phyloP scores from a whole-genome alignment of 2,329 filamentous ascomycete genomes.

The Chaetomium globosum region DNA sequence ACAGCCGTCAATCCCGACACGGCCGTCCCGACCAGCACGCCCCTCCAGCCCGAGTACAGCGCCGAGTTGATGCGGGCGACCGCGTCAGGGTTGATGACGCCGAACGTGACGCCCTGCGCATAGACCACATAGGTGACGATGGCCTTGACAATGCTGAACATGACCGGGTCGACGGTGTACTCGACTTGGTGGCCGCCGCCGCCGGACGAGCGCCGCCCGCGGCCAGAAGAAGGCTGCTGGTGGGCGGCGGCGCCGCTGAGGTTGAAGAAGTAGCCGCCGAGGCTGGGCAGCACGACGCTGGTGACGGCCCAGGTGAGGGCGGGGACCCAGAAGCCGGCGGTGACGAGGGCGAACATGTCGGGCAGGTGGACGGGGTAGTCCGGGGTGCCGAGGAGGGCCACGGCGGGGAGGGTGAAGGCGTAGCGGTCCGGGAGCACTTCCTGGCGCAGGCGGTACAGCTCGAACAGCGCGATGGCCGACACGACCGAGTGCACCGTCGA shows the following conservation, averaged over 20 bases:
- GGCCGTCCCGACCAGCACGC: slow-evolving; percentile 67
- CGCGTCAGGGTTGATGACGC: slow-evolving; percentile 61
- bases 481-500: slow-evolving; percentile 75
- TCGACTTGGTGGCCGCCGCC: slow-evolving; percentile 41
- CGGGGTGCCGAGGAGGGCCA: slow-evolving; percentile 57
- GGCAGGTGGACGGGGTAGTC: slow-evolving; percentile 69
- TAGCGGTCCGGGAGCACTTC: slow-evolving; percentile 73
- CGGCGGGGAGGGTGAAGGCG: slow-evolving; percentile 70
- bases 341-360: slow-evolving; percentile 78
- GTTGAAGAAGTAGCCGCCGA: slow-evolving; percentile 89
- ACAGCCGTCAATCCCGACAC: slow-evolving; percentile 70
- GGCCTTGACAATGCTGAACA: slow-evolving; percentile 87
- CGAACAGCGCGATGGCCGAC: slow-evolving; percentile 66
- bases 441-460: slow-evolving; percentile 69
- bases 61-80: slow-evolving; percentile 66
- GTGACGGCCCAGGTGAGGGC: slow-evolving; percentile 76
- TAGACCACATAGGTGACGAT: slow-evolving; percentile 81
- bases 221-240: slow-evolving; percentile 21
- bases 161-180: slow-evolving; percentile 77
- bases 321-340: slow-evolving; percentile 80
- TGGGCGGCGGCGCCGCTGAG: slow-evolving; percentile 71
- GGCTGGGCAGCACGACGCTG: slow-evolving; percentile 67
- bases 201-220: neutral
- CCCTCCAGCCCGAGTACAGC: slow-evolving; percentile 71
- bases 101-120: slow-evolving; percentile 64